phyloP scores from a whole-genome alignment of 2,329 filamentous ascomycete genomes.

The Nannizzia gypsea region DNA sequence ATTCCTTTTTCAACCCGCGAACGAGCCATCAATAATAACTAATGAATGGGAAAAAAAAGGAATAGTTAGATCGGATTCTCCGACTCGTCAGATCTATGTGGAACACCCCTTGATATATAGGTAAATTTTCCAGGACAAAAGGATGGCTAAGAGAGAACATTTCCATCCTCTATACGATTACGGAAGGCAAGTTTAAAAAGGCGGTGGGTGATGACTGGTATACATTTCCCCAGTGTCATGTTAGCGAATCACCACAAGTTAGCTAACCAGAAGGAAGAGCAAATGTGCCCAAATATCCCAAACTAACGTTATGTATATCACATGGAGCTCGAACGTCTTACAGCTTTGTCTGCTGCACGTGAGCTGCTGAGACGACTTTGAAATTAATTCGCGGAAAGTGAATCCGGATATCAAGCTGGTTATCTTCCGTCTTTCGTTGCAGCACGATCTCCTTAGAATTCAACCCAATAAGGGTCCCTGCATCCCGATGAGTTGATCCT shows the following conservation, averaged over 20 bases:
- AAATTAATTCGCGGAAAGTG: slow-evolving; percentile 47
- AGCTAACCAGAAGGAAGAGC: not conserved
- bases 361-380: slow-evolving; percentile 15
- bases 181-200: not conserved
- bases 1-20: not conserved
- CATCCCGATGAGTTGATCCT: slow-evolving; percentile 48
- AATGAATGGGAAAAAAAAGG: not conserved
- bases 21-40: not conserved
- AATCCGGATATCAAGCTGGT: slow-evolving; percentile 38
- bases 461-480: slow-evolving; percentile 44
- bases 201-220: not conserved
- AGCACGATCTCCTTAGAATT: slow-evolving; percentile 47
- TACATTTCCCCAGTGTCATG: not conserved
- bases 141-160: not conserved
- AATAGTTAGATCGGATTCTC: not conserved
- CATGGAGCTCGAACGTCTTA: not conserved
- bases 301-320: not conserved
- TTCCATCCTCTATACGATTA: not conserved
- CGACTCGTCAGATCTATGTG: not conserved
- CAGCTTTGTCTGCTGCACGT: not conserved
- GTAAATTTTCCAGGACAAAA: not conserved
- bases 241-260: not conserved
- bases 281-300: not conserved
- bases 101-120: not conserved
- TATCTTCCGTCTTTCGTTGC: slow-evolving; percentile 36